Conservation (phyloP, 2,329 filamentous ascomycete genomes). For the Paraphaeosphaeria minitans region DNA sequence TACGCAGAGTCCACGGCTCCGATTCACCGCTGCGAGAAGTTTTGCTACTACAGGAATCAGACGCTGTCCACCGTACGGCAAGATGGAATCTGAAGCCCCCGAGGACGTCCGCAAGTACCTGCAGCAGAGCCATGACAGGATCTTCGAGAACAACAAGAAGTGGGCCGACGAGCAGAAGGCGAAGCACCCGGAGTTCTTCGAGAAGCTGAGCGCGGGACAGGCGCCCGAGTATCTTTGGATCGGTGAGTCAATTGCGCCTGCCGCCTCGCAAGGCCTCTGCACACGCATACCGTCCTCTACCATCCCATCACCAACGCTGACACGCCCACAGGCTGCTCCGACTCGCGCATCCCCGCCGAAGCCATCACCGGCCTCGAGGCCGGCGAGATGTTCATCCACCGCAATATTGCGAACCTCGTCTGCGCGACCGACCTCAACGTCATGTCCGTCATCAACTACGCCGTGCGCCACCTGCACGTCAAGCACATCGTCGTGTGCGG, state of each 20-base stretch:
- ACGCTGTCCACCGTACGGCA: neutral
- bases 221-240: slow-evolving; percentile 68
- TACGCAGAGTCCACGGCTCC: neutral
- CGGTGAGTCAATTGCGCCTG: slow-evolving; percentile 28
- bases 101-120: slow-evolving; percentile 56
- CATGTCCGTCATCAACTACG: slow-evolving; percentile 50
- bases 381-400: slow-evolving; percentile 43
- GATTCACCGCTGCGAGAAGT: neutral
- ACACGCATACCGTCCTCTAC: neutral
- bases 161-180: slow-evolving; percentile 67
- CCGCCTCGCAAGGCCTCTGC: too few relatives aligned
- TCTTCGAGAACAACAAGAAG: slow-evolving; percentile 70
- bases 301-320: neutral
- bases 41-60: neutral
- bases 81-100: slow-evolving; percentile 28
- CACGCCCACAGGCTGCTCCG: slow-evolving; percentile 39
- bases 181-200: slow-evolving; percentile 69
- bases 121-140: slow-evolving; percentile 66
- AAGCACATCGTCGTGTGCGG: slow-evolving; percentile 73
- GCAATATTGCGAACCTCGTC: slow-evolving; percentile 46
- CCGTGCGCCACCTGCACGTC: slow-evolving; percentile 55
- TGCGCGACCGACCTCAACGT: slow-evolving; percentile 49
- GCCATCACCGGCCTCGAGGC: slow-evolving; percentile 47
- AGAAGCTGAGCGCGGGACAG: slow-evolving; percentile 67
- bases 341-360: slow-evolving; percentile 49